These are phyloP conservation scores for Backusella parvicylindrica DNA, from an alignment of 192 early-diverging fungal genomes.

Conservation along the genomic window DNA sequence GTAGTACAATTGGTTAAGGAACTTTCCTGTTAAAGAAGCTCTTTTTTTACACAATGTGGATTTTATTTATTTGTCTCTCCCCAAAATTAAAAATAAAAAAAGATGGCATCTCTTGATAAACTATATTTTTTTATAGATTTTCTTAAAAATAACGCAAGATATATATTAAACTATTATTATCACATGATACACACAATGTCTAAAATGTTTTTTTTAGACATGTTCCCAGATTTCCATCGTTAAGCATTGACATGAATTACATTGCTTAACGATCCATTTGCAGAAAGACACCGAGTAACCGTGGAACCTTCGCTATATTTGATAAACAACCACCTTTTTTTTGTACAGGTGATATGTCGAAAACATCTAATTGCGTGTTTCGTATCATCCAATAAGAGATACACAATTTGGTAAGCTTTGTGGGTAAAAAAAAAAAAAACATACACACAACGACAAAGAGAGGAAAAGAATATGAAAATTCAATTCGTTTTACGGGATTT, in stretches of 20 bases:
- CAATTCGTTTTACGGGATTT: not conserved
- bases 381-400: not conserved
- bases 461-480: not conserved
- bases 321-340: not conserved
- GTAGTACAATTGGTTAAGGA: not conserved
- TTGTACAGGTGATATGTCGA: not conserved
- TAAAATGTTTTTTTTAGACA: not conserved
- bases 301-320: not conserved
- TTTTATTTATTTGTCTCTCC: not conserved
- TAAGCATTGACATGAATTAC: constrained; percentile 5
- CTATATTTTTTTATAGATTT: not conserved
- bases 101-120: not conserved
- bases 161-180: not conserved
- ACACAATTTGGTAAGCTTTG: not conserved
- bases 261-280: not conserved
- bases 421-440: not conserved
- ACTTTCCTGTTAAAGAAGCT: not conserved
- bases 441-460: not conserved
- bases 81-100: too few relatives aligned
- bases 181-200: not conserved
- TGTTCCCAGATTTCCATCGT: not conserved
- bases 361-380: not conserved
- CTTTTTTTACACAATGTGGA: not conserved
- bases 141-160: not conserved
- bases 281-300: not conserved